Base-by-base conservation (phyloP, 345 rosid species). In the Gossypium mustelinum region DNA sequence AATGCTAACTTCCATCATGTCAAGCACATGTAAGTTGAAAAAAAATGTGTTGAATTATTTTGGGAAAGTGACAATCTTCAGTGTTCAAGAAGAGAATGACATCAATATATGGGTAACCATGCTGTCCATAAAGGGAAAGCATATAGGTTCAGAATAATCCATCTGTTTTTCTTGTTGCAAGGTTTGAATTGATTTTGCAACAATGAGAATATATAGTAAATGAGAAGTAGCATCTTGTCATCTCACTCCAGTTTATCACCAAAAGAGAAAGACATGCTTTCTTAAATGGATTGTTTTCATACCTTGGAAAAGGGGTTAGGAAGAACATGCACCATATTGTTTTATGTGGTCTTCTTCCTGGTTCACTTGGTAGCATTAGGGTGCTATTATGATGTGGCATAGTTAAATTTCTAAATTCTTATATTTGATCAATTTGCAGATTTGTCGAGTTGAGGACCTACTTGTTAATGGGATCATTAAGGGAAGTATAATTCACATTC, bases 401-500 rank as follows among this genome's bases (percentile, higher is more conserved):
- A 60, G n/a, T 61, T 59, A 6, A 62, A 72, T 60, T 16, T 22
- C 47, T 29, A 24, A 80, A 4, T 48, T 12, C 17, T 60, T 58
- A 59, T 55, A 25, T 60, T 29, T 74, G 73, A 69, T 48, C 74
- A 59, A 79, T 62, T 80, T 50, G 20, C 84, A 94, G 98, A 92
- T 94, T 73, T 94, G 97, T 76, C 92, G 98, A 16, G 98, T 94
- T 68, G 98, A 94, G 85, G 98, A 91, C 80, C 84, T 94, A 82
- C 90, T 92, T 76, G 97, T 94, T 70, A 86, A 80, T 85, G 98
- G 98, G 64, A 80, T 84, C 70, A 75, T 94, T 29, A 87, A 81
- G 85, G 98, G 98, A 81, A 92, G 97, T 85, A 86, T 94, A 48
- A 86, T 94, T 81, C 98, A 94, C 79, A 87, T 94, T 76, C 98